Evolutionary conservation across 139 green algal species (phyloP), one percentile per base, ranked within the genome.

Genomic region (Closterium sp.): DNA sequence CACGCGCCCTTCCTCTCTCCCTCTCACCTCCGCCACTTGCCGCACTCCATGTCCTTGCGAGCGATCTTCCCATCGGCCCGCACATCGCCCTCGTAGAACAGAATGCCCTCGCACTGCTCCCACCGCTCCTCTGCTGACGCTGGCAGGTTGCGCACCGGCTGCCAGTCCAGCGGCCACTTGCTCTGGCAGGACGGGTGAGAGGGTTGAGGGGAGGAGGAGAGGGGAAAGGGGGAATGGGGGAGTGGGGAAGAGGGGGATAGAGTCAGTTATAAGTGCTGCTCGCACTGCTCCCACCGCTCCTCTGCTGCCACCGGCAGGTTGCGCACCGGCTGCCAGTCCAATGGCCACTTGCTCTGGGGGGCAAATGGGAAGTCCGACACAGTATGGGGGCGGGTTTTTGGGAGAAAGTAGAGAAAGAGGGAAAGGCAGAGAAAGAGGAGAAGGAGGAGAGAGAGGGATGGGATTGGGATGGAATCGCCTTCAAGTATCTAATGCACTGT

Each of bases 261-360:
- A n/a, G n/a, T n/a, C n/a, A n/a, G n/a, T n/a, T n/a, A n/a, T n/a
- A n/a, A n/a, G n/a, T n/a, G n/a, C n/a, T n/a, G n/a, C 16, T 76
- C 35, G 32, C 89, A 92, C 86, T 92, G 89, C 31, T 90, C 21
- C 89, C 89, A 92, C 31, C 87, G 87, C 83, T 92, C 89, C 33
- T 35, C 36, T n/a, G 33, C 36, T 23, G 34, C 89, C 10, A 76
- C 89, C 2, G 84, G 89, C 31, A 89, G 33, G 31, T 35, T 69
- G 28, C 55, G 30, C 23, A 84, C 83, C 32, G 83, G 83, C 38
- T 90, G 89, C 89, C 84, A 89, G 19, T 19, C 83, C 21, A 90
- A 19, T 36, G 83, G 89, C 89, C 55, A 90, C 89, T 32, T 32
- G 30, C 89, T 31, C 89, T 91, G 31, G 55, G n/a, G n/a, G n/a